These are phyloP conservation scores for Boletellus ananiceps DNA, from an alignment of 768 basidiomycete genomes.

Conservation along the genomic window DNA sequence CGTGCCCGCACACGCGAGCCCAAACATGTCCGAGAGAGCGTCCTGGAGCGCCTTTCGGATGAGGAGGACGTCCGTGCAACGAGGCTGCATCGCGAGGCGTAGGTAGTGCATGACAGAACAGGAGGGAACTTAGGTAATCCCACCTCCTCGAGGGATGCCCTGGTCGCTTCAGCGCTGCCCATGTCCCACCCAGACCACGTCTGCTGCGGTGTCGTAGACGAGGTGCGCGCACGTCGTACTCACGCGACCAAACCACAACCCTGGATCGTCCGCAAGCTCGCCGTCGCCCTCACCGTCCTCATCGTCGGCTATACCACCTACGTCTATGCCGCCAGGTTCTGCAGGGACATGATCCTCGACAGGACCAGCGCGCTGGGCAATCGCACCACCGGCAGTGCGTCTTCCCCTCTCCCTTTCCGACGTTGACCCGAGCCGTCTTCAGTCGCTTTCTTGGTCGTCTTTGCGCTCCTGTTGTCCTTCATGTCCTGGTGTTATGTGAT, in stretches of 20 bases:
- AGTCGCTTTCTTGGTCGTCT: slow-evolving; percentile 70
- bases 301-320: slow-evolving; percentile 68
- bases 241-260: slow-evolving; percentile 51
- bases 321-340: slow-evolving; percentile 73
- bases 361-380: slow-evolving; percentile 42
- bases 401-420: neutral
- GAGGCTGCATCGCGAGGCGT: slow-evolving; percentile 20
- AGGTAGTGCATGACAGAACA: slow-evolving; percentile 11
- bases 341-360: slow-evolving; percentile 61
- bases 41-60: slow-evolving; percentile 56
- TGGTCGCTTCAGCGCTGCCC: slow-evolving; percentile 14
- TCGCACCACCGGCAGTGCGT: slow-evolving; percentile 64
- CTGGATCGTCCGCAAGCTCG: slow-evolving; percentile 70
- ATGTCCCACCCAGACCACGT: slow-evolving; percentile 2
- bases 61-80: slow-evolving; percentile 37
- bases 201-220: slow-evolving; percentile 52
- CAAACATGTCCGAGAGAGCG: slow-evolving; percentile 50
- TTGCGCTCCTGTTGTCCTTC: slow-evolving; percentile 60
- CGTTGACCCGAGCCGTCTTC: slow-evolving; percentile 1
- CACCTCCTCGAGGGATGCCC: slow-evolving; percentile 5
- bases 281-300: slow-evolving; percentile 53
- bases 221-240: slow-evolving; percentile 40
- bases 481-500: slow-evolving; percentile 74
- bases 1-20: slow-evolving; percentile 44
- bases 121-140: slow-evolving; percentile 20